These are phyloP conservation scores for Serpula lacrymans DNA, from an alignment of 768 basidiomycete genomes.

Conservation along the genomic window DNA sequence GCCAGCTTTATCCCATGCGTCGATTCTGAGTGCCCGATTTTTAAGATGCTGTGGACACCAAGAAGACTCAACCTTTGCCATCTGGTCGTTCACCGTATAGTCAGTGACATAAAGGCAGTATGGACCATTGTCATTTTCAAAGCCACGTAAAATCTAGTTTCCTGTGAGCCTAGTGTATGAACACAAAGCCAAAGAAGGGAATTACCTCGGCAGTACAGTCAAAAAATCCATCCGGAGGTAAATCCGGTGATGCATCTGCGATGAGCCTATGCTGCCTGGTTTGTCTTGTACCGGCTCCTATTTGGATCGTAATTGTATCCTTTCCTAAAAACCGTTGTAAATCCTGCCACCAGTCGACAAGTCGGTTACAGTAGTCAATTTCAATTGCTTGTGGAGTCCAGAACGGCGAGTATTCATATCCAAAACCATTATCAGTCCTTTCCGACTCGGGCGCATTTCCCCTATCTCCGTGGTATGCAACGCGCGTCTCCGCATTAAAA, in stretches of 20 bases:
- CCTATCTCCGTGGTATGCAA: constrained; percentile 34
- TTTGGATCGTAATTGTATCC: constrained; percentile 7
- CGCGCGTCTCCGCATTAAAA: constrained; percentile 39
- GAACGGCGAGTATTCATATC: constrained; percentile 42
- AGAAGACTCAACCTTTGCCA: constrained; percentile 30
- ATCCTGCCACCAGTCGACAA: constrained; percentile 53
- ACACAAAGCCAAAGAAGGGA: neutral
- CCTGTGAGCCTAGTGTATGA: neutral
- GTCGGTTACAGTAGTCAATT: constrained; percentile 38
- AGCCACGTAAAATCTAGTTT: constrained; percentile 46
- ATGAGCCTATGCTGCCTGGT: constrained; percentile 41
- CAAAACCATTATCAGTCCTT: constrained; percentile 28
- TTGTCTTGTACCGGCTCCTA: constrained; percentile 3
- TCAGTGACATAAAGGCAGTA: constrained; percentile 63
- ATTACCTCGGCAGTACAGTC: constrained; percentile 62
- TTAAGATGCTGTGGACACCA: constrained; percentile 49
- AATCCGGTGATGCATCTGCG: constrained; percentile 45
- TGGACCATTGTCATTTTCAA: constrained; percentile 33
- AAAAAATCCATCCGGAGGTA: constrained; percentile 49
- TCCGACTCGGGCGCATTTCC: constrained; percentile 36
- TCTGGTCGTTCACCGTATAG: constrained; percentile 46
- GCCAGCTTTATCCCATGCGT: constrained; percentile 56
- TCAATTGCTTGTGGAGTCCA: constrained; percentile 38
- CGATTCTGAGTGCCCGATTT: constrained; percentile 47
- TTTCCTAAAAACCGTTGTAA: constrained; percentile 17